Evolutionary conservation across 2,329 filamentous ascomycete genomes (phyloP), one percentile per base, ranked within the genome.

Genomic region (Aspergillus terreus): DNA sequence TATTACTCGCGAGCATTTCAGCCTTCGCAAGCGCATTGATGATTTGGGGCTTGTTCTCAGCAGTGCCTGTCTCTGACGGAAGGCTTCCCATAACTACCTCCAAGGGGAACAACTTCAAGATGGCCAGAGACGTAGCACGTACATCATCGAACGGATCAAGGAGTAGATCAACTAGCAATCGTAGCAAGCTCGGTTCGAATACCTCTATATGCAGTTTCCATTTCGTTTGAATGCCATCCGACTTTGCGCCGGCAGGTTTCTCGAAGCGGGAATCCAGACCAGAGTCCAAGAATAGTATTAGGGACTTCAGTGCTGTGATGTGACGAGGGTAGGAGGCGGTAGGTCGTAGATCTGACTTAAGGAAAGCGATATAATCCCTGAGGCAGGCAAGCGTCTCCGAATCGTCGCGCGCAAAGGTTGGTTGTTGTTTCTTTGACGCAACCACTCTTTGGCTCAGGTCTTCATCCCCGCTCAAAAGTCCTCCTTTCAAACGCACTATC

Each of bases 141-240:
- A 97, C 88, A 68, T 99, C 94, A 51, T 97, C 94, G 63, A 95
- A 99, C 0, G 92, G 90, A 62, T 99, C 89, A 64, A 95, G 78
- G 6, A 95, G 72, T 19, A 96, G 80, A 67, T 96, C 90, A 12
- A 92, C 74, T 6, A 97, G 74, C 4, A 85, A 76, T 44, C 87
- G 62, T 36, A 73, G 65, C 38, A 75, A 58, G 27, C 52, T 63
- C 2, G 65, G 53, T 6, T 63, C 56, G 15, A 80, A 70, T 4
- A 83, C 67, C 2, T 72, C 65, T 11, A 80, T 51, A 17, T 71
- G 64, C 52, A 78, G 75, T 4, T 74, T 72, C 80, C 82, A 84
- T 32, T 68, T 71, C 3, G 72, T 58, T 49, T 78, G 72, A 32
- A 76, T 74, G 25, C 73, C 69, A 3, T 78, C 79, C 11, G 75